phyloP scores from a whole-genome alignment of 2,329 filamentous ascomycete genomes.

The Sordariomycetes sp. region DNA sequence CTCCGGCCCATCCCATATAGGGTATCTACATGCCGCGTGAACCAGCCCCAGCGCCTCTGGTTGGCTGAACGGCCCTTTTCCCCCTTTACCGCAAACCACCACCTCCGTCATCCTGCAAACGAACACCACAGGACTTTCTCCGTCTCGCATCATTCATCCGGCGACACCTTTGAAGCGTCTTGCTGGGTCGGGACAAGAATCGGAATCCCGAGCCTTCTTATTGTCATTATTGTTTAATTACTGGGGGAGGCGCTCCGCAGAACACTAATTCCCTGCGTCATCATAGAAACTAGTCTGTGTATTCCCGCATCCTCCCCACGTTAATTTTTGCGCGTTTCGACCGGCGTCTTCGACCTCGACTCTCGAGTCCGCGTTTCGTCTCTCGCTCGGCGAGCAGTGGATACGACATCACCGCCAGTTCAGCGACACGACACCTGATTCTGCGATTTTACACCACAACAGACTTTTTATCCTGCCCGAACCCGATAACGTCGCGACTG shows the following conservation, averaged over 20 bases:
- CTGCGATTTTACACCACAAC: neutral
- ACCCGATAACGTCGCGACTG: neutral
- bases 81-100: neutral
- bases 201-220: neutral
- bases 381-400: neutral
- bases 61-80: neutral
- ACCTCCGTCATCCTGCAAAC: neutral
- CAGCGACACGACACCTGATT: neutral
- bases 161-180: neutral
- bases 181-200: neutral
- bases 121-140: neutral
- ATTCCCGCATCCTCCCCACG: neutral
- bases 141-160: neutral
- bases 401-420: neutral
- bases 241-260: neutral
- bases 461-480: neutral
- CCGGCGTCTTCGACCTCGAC: neutral
- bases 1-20: neutral
- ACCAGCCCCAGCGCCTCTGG: neutral
- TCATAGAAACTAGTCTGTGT: neutral
- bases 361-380: neutral
- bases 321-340: neutral
- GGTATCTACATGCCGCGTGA: neutral
- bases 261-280: neutral
- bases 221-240: neutral